These are phyloP conservation scores for Geotrichum reessii DNA, from an alignment of 1,139 yeast genomes.

Conservation along the genomic window DNA sequence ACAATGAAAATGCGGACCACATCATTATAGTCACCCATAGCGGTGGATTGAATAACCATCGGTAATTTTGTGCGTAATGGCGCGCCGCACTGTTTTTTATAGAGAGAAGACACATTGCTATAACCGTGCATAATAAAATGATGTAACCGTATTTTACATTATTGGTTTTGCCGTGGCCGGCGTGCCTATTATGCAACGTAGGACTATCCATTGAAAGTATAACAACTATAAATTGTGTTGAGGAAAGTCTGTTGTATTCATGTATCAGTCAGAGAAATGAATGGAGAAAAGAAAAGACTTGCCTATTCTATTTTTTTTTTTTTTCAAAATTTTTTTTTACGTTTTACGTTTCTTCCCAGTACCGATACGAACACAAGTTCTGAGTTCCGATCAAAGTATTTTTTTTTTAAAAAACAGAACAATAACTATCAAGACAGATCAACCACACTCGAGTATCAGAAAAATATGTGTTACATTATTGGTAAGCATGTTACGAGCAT, in stretches of 20 bases:
- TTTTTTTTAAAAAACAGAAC: too few species aligned
- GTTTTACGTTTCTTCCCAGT: background rate
- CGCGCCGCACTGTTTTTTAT: conserved; percentile 29
- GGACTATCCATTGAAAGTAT: background rate
- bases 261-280: background rate
- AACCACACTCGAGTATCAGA: too few species aligned
- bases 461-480: too few species aligned
- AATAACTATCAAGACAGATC: too few species aligned
- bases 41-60: conserved; percentile 29
- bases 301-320: background rate
- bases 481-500: too few species aligned
- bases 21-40: conserved; percentile 32
- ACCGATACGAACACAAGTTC: background rate
- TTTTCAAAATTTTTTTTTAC: background rate
- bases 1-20: conserved; percentile 37
- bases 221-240: background rate
- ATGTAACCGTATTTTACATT: conserved; percentile 48
- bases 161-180: conserved; percentile 33
- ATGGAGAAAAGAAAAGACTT: background rate
- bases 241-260: background rate
- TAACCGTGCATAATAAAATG: conserved; percentile 38
- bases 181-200: conserved; percentile 25
- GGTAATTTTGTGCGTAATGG: conserved; percentile 31
- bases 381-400: background rate
- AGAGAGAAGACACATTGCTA: conserved; percentile 22